Conservation (phyloP, 2,329 filamentous ascomycete genomes). For the Dryadomyces quercus-mongolicae region DNA sequence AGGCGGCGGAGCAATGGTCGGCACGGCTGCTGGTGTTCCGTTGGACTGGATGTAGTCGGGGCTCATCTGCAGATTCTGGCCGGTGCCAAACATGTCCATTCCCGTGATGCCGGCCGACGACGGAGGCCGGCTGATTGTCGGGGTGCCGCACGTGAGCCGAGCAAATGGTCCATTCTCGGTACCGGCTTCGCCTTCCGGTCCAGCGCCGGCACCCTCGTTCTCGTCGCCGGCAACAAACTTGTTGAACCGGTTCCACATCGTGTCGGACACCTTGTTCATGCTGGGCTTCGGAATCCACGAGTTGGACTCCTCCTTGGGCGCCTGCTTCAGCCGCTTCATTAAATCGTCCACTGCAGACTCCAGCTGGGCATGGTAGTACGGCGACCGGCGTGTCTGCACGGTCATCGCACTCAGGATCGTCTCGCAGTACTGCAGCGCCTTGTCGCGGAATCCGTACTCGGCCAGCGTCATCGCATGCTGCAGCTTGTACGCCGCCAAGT, state of each 20-base stretch:
- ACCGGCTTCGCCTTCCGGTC: constrained; percentile 40
- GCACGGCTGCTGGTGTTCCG: constrained; percentile 17
- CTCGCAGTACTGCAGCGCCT: constrained; percentile 88
- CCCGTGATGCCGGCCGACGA: constrained; percentile 50
- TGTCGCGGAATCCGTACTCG: constrained; percentile 68
- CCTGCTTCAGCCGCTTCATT: constrained; percentile 68
- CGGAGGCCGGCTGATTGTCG: constrained; percentile 61
- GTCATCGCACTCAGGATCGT: constrained; percentile 64
- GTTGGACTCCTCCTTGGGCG: constrained; percentile 66
- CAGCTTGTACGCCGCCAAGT: constrained; percentile 84
- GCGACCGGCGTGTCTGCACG: constrained; percentile 69
- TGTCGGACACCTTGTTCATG: constrained; percentile 90
- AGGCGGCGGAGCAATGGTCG: constrained; percentile 15
- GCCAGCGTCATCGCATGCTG: constrained; percentile 76
- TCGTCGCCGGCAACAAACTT: constrained; percentile 94
- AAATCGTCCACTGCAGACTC: constrained; percentile 73
- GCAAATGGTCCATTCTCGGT: constrained; percentile 68
- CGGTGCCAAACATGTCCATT: constrained; percentile 62
- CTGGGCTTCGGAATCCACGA: constrained; percentile 93
- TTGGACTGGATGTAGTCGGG: constrained; percentile 18
- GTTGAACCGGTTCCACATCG: constrained; percentile 85
- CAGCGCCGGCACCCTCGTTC: constrained; percentile 46
- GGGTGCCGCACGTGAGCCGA: constrained; percentile 63
- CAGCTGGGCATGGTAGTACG: constrained; percentile 70
- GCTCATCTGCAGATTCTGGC: constrained; percentile 17